phyloP scores from a whole-genome alignment of 2,329 filamentous ascomycete genomes.

The Penicillium sp. region DNA sequence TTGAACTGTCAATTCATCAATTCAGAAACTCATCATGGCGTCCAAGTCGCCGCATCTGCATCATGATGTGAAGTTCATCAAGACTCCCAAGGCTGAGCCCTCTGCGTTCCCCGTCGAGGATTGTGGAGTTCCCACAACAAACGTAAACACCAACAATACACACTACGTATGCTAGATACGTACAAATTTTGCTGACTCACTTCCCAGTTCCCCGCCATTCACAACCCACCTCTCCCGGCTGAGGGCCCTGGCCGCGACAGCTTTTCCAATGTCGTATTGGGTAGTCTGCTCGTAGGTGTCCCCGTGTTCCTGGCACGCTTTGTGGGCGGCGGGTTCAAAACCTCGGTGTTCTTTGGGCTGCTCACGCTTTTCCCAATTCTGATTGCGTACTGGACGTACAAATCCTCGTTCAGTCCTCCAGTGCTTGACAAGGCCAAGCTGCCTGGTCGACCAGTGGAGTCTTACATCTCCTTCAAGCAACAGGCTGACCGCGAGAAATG shows the following conservation, averaged over 20 bases:
- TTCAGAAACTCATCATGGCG: conserved; percentile 3
- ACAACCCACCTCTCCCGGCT: conserved; percentile 88
- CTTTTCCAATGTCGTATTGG: conserved; percentile 79
- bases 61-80: conserved; percentile 42
- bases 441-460: conserved; percentile 80
- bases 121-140: conserved; percentile 59
- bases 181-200: not conserved
- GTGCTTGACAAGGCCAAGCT: conserved; percentile 86
- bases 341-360: conserved; percentile 78
- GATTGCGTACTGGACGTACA: conserved; percentile 73
- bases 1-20: no score
- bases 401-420: conserved; percentile 76
- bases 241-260: conserved; percentile 77
- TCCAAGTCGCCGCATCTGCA: not conserved
- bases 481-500: conserved; percentile 44
- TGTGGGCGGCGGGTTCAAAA: conserved; percentile 79
- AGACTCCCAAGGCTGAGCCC: conserved; percentile 55
- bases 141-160: conserved; percentile 42
- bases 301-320: conserved; percentile 80
- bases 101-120: conserved; percentile 50
- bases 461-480: conserved; percentile 61
- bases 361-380: conserved; percentile 76
- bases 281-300: conserved; percentile 64
- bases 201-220: conserved; percentile 74
- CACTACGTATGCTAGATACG: not conserved